Percentiles rank a stretch among this genome's conserved stretches.
Conservation (phyloP, 164 flowering plant genomes). For the Amborella trichopoda region DNA sequence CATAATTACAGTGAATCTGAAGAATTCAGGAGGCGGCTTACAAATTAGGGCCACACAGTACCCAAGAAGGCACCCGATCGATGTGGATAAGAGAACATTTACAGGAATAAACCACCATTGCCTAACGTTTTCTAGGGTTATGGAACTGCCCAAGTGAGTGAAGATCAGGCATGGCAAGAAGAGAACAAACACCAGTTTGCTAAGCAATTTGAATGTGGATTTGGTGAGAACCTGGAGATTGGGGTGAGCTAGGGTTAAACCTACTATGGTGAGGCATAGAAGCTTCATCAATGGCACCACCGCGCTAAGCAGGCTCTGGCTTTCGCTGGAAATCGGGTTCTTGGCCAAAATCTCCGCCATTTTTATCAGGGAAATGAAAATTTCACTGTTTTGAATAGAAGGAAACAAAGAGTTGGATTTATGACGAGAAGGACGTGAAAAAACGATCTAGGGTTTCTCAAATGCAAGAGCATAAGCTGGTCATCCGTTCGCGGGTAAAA, state of each 20-base stretch:
- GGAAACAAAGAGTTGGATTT: too few species aligned
- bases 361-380: too few species aligned
- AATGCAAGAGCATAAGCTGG: too few species aligned
- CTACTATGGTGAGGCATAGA: slow-evolving; percentile 52
- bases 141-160: slow-evolving; percentile 54
- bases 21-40: slow-evolving; percentile 64
- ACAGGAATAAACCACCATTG: slow-evolving; percentile 92
- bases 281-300: slow-evolving; percentile 76
- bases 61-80: slow-evolving; percentile 60
- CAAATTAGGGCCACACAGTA: slow-evolving; percentile 52
- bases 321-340: too few species aligned
- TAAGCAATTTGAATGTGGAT: slow-evolving; percentile 72
- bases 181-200: slow-evolving; percentile 86
- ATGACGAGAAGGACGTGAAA: too few species aligned
- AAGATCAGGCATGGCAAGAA: slow-evolving; percentile 85
- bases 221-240: slow-evolving; percentile 45
- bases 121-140: slow-evolving; percentile 34
- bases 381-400: too few species aligned
- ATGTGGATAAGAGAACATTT: slow-evolving; percentile 57
- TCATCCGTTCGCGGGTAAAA: too few species aligned
- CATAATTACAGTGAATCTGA: slow-evolving; percentile 63
- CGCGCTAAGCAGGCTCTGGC: slow-evolving; percentile 32
- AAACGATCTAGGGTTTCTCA: too few species aligned
- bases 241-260: slow-evolving; percentile 64
- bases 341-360: too few species aligned